Evolutionary conservation across 192 early-diverging fungal species (phyloP).

Genomic region (Mortierella claussenii): DNA sequence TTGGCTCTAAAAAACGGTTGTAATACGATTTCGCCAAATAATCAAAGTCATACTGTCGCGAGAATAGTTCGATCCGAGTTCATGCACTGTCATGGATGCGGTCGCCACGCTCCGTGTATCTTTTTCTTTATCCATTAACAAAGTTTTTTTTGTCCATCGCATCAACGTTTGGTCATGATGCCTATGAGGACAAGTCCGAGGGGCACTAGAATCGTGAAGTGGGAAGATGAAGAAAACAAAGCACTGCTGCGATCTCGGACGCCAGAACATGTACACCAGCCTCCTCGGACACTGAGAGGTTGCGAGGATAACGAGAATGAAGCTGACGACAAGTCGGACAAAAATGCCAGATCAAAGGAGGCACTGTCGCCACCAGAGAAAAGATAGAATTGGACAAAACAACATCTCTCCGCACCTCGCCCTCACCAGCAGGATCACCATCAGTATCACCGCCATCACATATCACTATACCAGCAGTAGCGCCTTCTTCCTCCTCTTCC

Average conservation of each 20-base stretch:
- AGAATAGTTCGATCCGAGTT: neutral
- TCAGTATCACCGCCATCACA: neutral
- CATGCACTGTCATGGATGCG: neutral
- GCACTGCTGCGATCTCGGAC: constrained; percentile 80
- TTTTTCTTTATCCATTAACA: no score
- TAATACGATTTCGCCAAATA: neutral
- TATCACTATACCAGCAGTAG: no score
- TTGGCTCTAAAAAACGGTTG: no score
- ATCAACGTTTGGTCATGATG: neutral
- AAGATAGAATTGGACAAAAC: neutral
- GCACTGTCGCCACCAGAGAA: neutral
- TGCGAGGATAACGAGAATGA: neutral
- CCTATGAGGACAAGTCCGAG: constrained; percentile 57
- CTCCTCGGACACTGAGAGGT: neutral
- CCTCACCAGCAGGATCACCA: neutral
- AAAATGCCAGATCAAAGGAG: neutral
- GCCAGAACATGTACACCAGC: constrained; percentile 73
- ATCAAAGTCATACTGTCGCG: neutral
- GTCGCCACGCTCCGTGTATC: constrained; percentile 4
- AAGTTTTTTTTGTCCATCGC: no score
- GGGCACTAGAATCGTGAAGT: constrained; percentile 68
- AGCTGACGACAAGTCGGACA: neutral
- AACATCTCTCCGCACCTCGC: neutral
- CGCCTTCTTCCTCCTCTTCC: no score
- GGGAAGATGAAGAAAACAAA: constrained; percentile 65